A percentile compares a stretch with the other conserved stretches of the same genome.
Evolutionary conservation across 345 rosid genomes (phyloP).

Genomic region (Viola odorata): DNA sequence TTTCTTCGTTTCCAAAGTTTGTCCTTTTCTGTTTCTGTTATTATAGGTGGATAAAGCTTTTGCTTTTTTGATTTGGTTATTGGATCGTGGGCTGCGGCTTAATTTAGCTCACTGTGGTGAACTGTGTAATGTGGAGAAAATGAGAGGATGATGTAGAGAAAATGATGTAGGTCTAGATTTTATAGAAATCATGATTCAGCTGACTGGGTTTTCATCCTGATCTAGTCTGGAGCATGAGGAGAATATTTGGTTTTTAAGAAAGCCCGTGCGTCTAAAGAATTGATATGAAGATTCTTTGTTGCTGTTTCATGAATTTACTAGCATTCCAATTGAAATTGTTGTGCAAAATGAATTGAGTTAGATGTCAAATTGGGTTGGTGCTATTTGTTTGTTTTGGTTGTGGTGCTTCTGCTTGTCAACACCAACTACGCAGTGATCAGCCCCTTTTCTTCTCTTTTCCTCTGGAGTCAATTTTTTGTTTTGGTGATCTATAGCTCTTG

Average conservation of each 20-base stretch:
- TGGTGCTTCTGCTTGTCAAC: not conserved
- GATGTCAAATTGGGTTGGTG: not conserved
- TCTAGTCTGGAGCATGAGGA: not conserved
- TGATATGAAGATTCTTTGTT: not conserved
- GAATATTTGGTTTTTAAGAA: not conserved
- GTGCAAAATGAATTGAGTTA: too few relatives aligned
- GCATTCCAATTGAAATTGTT: not conserved
- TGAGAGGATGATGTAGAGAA: not conserved
- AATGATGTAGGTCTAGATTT: not conserved
- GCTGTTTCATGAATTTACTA: not conserved
- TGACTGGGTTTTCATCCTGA: not conserved
- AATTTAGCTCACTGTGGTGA: not conserved
- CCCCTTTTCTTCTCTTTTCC: not conserved
- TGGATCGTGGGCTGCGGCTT: not conserved
- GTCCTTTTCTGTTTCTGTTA: not conserved
- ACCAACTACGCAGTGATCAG: not conserved
- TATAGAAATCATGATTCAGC: not conserved
- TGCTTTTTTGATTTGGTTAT: not conserved
- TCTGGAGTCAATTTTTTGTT: not conserved
- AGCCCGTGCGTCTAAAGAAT: not conserved
- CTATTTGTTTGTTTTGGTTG: not conserved
- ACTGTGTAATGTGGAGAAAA: not conserved
- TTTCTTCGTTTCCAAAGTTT: not conserved
- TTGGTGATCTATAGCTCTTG: not conserved
- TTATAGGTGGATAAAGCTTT: too few relatives aligned